phyloP scores from a whole-genome alignment of 352 stramenopile species.

The Elongisporangium undulatum region DNA sequence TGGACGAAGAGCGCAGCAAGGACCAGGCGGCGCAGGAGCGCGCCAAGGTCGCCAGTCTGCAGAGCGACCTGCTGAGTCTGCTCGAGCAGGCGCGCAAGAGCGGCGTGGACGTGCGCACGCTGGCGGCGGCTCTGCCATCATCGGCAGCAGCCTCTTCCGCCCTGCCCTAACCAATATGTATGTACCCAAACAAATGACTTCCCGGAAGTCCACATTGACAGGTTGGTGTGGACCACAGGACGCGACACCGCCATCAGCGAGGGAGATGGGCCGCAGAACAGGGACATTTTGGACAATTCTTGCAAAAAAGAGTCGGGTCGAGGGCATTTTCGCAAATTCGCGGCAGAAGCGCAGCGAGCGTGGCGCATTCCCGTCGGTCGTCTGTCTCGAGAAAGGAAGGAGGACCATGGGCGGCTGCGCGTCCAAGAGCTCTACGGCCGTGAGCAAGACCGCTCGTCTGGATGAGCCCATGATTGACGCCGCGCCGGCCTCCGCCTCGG shows the following conservation, averaged over 20 bases:
- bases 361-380: not conserved
- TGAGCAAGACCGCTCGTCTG: conserved; percentile 1
- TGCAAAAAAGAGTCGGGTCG: not conserved
- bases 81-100: conserved; percentile 64
- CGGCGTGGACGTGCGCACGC: conserved; percentile 59
- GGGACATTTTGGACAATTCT: not conserved
- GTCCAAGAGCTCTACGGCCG: conserved; percentile 23
- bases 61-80: conserved; percentile 60
- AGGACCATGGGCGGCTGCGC: conserved; percentile 38
- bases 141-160: not conserved
- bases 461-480: conserved; percentile 1
- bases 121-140: conserved; percentile 26
- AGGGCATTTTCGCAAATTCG: not conserved
- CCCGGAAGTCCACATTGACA: not conserved
- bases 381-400: not conserved
- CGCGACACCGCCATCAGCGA: not conserved
- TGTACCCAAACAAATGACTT: not conserved
- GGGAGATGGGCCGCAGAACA: not conserved
- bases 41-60: conserved; percentile 45
- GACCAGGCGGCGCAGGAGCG: conserved; percentile 60
- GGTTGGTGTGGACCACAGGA: not conserved
- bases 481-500: not conserved
- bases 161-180: not conserved
- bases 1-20: conserved; percentile 73
- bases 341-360: not conserved